Evolutionary conservation across 306 rosid species (phyloP), one percentile per base, ranked within the genome.

Genomic region (Cicer arietinum): DNA sequence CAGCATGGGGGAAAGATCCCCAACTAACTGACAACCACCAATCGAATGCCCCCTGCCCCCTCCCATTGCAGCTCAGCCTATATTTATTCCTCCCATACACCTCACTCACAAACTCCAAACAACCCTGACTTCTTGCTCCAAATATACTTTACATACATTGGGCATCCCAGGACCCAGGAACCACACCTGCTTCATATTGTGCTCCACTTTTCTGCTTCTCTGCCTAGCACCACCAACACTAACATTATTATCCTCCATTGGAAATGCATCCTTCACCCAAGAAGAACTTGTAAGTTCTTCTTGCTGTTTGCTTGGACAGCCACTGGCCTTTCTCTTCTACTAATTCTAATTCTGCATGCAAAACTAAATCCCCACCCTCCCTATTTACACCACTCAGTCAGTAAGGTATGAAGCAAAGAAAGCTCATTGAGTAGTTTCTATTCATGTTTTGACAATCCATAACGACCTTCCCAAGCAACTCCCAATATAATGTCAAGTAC

Each of bases 181-280:
- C 54, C 43, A 56, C 67, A 20, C 44, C 30, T 69, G 3, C 25
- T 41, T 10, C 43, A 20, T 54, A 56, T 43, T 17, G 43, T 11
- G 10, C 46, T 18, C 53, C 76, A 17, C 51, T 71, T 71, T 18
- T 52, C 9, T 59, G 10, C 63, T 71, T 71, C 52, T 52, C 9
- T 59, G 10, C 63, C 35, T 2, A 0, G 62, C 20, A 54, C 60
- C 52, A 71, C 53, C 76, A 1, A 3, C 54, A n/a, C 14, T 13
- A 7, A 59, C 9, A 58, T 57, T 10, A 25, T 10, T 30, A 5
- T 22, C 30, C 11, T 53, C 60, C 35, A 30, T 0, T 30, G 37
- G 5, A 30, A 30, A 30, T 30, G 37, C 6, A 30, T 30, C 37
- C 37, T 3, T 30, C 37, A 30, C 37, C 37, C 6, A 30, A 30